Base-by-base conservation (phyloP, 2,329 filamentous ascomycete species). In the Penicillium nordicum region DNA sequence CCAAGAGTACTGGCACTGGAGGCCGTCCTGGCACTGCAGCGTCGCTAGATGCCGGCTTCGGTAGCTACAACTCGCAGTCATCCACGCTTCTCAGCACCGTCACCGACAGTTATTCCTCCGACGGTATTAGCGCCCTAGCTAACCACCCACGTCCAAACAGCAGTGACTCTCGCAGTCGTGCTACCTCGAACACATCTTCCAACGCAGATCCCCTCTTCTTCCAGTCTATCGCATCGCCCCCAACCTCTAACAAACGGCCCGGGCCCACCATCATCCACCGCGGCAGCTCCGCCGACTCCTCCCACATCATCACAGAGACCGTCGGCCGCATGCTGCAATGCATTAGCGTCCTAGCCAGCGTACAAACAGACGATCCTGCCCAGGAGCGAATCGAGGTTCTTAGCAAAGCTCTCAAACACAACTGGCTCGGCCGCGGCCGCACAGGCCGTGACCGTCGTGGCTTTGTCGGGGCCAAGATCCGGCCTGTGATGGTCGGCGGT, bases 241-340 rank as follows among this genome's bases (percentile, higher is more conserved):
- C 71, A 47, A 49, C 44, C 16, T 51, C 57, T 4, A 57, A 47
- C 23, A 68, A 72, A 52, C 66, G 67, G 11, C 69, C 71, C 5
- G 70, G 68, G 9, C 69, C 70, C 6, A 71, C 69, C 2, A 66
- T 75, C 36, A 69, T 72, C 43, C 67, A 72, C 57, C 71, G 67
- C 34, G 62, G 67, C 32, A 63, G 64, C 38, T 64, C 71, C 8
- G 59, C 71, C 5, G 78, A 79, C 57, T 75, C 73, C 67, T 88
- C 85, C 54, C 76, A 68, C 84, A 90, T 70, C 86, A 94, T 97
- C 52, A 96, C 94, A 0, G 92, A 97, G 65, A 96, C 93, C 64
- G 92, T 97, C 0, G 94, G 92, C 0, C 82, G 93, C 49, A 96
- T 99, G 90, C 79, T 99, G 61, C 94, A 99, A 77, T 99, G 94